Evolutionary conservation across 192 early-diverging fungal genomes (phyloP).

Genomic region (Funneliformis mosseae): DNA sequence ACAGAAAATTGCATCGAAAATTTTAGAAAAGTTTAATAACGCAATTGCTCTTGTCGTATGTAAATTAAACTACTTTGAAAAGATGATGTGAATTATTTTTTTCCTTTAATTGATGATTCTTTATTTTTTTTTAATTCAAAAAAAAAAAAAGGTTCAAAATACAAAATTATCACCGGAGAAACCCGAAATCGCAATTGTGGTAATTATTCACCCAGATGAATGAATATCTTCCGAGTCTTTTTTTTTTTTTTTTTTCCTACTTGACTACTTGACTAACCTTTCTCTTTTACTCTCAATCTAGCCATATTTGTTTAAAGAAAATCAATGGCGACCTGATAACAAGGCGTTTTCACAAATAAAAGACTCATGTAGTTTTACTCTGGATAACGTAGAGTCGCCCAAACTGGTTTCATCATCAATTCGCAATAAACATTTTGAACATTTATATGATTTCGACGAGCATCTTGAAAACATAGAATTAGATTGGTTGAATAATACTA

Average conservation of each 20-base stretch:
- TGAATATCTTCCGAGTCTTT: too few relatives aligned
- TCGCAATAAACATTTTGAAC: conserved; percentile 42
- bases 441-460: conserved; percentile 67
- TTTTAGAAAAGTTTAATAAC: conserved; percentile 46
- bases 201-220: conserved; percentile 14
- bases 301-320: conserved; percentile 55
- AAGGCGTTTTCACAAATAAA: conserved; percentile 39
- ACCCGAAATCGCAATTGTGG: conserved; percentile 37
- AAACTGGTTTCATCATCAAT: conserved; percentile 41
- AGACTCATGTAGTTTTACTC: conserved; percentile 38
- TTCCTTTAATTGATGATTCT: conserved; percentile 11
- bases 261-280: background rate
- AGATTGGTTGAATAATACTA: conserved; percentile 65
- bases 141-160: conserved; percentile 28
- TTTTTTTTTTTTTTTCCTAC: background rate
- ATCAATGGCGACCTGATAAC: conserved; percentile 52
- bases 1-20: conserved; percentile 55
- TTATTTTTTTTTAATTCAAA: conserved; percentile 1
- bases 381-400: conserved; percentile 41
- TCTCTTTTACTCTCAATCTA: conserved; percentile 30
- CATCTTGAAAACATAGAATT: conserved; percentile 64
- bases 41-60: conserved; percentile 61
- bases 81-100: conserved; percentile 5
- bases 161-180: conserved; percentile 23
- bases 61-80: background rate